Conservation (phyloP, 768 basidiomycete species). For the Serendipita sp. region DNA sequence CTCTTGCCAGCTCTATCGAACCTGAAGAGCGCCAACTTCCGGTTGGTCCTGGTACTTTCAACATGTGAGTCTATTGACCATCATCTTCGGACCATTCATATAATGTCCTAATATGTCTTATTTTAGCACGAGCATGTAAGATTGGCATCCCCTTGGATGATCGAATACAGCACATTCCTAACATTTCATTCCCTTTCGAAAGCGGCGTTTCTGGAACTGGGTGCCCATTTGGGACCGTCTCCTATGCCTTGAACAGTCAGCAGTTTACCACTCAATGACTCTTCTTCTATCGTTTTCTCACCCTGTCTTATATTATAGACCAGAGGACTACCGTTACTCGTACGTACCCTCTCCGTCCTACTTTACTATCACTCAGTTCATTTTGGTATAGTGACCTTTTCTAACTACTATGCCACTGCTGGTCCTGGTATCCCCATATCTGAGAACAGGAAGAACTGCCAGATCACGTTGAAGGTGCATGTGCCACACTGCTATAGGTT, state of each 20-base stretch:
- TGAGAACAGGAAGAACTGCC: neutral
- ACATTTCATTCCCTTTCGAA: too few species aligned
- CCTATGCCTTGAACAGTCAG: neutral
- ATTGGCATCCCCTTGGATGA: neutral
- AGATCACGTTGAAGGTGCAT: neutral
- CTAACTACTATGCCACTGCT: neutral
- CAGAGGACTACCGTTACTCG: neutral
- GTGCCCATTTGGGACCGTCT: neutral
- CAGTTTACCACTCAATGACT: neutral
- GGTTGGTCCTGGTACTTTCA: neutral
- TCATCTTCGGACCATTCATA: neutral
- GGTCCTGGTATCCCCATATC: neutral
- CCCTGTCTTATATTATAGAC: neutral
- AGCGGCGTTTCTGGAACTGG: neutral
- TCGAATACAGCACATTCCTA: too few species aligned
- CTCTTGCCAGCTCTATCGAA: neutral
- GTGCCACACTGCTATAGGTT: neutral
- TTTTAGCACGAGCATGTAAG: constrained; percentile 4
- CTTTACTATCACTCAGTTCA: neutral
- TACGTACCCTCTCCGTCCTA: neutral
- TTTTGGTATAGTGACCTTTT: neutral
- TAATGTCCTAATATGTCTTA: too few species aligned
- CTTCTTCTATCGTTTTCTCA: too few species aligned
- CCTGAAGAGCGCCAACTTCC: neutral
- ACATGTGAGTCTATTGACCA: neutral